Base-by-base conservation (phyloP, 352 stramenopile species). In the Discostella stelligera region DNA sequence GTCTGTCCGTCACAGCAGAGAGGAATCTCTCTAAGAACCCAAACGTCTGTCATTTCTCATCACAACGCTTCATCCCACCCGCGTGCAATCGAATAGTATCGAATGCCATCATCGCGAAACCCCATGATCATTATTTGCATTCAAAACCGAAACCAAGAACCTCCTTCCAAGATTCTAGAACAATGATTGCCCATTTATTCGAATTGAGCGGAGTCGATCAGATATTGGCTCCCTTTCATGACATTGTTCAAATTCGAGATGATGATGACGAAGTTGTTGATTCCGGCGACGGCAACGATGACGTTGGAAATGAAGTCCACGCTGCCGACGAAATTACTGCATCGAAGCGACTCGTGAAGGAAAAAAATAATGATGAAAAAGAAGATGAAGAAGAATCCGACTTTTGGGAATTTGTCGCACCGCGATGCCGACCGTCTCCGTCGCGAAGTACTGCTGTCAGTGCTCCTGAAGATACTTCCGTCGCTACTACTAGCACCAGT, bases 341-440 rank as follows among this genome's bases (percentile, higher is more conserved):
- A 44, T 44, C 37, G 37, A 44, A 10, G 2, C 11, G 4, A 8
- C 37, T 44, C 0, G 37, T 44, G 13, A 14, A 44, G 37, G 27
- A 32, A 32, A 6, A 32, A 32, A 6, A 32, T 32, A 5, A 32
- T 32, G 27, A 32, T 32, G 5, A 32, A 6, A 5, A 32, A 32
- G 27, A 32, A 32, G 64, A 44, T 7, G 37, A 18, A 8, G 27
- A 13, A 53, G 44, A 6, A 53, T 21, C 23, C 8, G 18, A 60
- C 62, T n/a, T 60, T 37, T 60, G 54, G 54, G 48, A 69, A 58
- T 18, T 25, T 58, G 13, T 60, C 30, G 54, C 56, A n/a, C 56
- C 56, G 27, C 56, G 52, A 37, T 14, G 3, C 3, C 14, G 20
- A 16, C 52, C 50, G 3, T 27, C 20, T 8, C 25, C 50, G 16